Evolutionary conservation across 208 protist genomes (phyloP), one percentile per base, ranked within the genome.

Genomic region (Blechomonas ayalai): DNA sequence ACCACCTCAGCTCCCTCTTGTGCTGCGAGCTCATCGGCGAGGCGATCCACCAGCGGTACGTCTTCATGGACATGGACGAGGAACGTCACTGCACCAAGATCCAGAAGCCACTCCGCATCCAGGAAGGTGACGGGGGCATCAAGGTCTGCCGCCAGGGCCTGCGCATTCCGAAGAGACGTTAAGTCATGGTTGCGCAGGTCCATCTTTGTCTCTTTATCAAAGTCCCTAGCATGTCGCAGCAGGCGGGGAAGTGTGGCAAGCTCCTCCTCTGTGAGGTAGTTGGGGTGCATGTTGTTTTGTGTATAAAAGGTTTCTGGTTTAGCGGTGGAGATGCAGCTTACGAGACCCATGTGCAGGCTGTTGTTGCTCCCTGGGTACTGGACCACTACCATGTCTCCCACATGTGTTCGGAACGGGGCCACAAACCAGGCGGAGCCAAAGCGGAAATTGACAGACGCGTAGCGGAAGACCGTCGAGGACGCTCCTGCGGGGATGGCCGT

Each of bases 401-500:
- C 50, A 22, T 58, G 51, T 12, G 74, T 84, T 35, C 75, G 73
- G 53, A 91, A 91, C 18, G 82, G 82, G 1, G 82, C 82, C 2
- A 91, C 34, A 51, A 87, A 91, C 82, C 78, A 87, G n/a, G 78
- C 78, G 18, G 74, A 85, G 36, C 82, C 82, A 31, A 91, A 91
- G 45, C 78, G 77, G 49, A 91, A 91, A 65, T 91, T 82, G 4
- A 91, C 82, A 13, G 78, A 85, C 44, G 78, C 82, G 59, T 87
- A 91, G 39, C 77, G 82, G 19, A 80, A 41, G 4, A 73, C 43
- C 9, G 60, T 18, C 4, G 61, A 18, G 4, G 46, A 20, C 7
- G 46, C 48, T 9, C 38, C 27, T 1, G 51, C 6, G 33, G 37
- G 13, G 8, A 15, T 29, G 23, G 24, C 6, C 2, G 65, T 22